A percentile compares a stretch with the other conserved stretches of the same genome.
phyloP scores from a whole-genome alignment of 2,329 filamentous ascomycete genomes.

The Aureobasidium sp. region DNA sequence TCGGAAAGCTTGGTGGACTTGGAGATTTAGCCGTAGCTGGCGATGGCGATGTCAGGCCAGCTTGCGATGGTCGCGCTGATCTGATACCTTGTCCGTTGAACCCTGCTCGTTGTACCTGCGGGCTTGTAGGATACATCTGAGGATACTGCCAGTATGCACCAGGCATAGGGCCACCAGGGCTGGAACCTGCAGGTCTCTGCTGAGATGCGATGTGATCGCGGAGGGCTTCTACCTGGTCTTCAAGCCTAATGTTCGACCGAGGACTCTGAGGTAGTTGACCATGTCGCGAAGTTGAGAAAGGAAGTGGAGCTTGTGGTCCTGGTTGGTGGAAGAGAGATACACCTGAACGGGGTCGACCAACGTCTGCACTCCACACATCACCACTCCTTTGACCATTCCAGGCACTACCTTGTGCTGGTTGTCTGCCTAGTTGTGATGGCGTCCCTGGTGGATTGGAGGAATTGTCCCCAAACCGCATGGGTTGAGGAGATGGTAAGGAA shows the following conservation, averaged over 20 bases:
- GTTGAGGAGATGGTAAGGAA: constrained; percentile 22
- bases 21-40: no score
- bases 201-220: neutral
- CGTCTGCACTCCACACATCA: constrained; percentile 25
- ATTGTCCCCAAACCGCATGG: constrained; percentile 24
- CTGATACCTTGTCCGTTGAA: neutral
- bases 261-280: constrained; percentile 17
- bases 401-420: constrained; percentile 22
- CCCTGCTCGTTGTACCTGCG: neutral
- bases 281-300: constrained; percentile 4
- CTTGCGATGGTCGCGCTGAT: neutral
- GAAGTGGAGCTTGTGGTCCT: neutral
- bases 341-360: constrained; percentile 12
- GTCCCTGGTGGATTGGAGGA: constrained; percentile 28
- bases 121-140: constrained; percentile 14
- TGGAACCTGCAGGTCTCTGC: neutral
- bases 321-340: constrained; percentile 8
- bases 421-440: constrained; percentile 27
- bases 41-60: constrained; percentile 6
- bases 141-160: neutral
- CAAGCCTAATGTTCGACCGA: constrained; percentile 12
- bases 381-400: constrained; percentile 25
- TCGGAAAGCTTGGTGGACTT: constrained; percentile 20
- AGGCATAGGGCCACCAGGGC: neutral
- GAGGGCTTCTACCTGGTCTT: constrained; percentile 5